Evolutionary conservation across 768 basidiomycete species (phyloP), one percentile per base, ranked within the genome.

Genomic region (Amanita fuliginea): DNA sequence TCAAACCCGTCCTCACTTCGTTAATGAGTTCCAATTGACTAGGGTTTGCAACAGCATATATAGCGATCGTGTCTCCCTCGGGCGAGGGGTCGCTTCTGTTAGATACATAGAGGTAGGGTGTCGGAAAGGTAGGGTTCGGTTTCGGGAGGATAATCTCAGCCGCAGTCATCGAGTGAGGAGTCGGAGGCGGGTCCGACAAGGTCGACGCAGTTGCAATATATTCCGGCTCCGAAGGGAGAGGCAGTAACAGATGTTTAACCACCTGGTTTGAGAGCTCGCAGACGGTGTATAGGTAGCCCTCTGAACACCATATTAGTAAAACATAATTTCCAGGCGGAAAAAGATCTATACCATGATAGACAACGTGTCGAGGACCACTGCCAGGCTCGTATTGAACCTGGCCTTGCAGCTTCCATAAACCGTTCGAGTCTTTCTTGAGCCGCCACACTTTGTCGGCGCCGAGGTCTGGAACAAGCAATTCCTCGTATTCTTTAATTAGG

Each of bases 381-480:
- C 87, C 87, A 2, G 69, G 60, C 53, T 71, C 67, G 58, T 68
- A 71, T 22, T 65, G 56, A 36, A 88, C 60, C 30, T 68, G 66
- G 4, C 73, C 78, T n/a, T 59, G 59, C 42, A 77, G 57, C 16
- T 63, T 60, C 78, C 86, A 82, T 26, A 57, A 60, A 1, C 72
- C 77, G 16, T 64, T 62, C 2, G 53, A 30, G 7, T 57, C 61
- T 59, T 76, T 73, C 55, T 64, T 66, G 51, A 83, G 67, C 49
- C 76, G 67, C 64, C 75, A 80, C 13, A 88, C 73, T 46, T 71
- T 71, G 60, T 92, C 90, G 2, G 76, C 71, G 3, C 89, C 89
- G 5, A 93, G 68, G 61, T 92, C 87, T 1, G 86, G 79, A 1
- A 88, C 71, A 39, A 89, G 71, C 10, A 91, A 64, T 54, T 86